Evolutionary conservation across 345 rosid genomes (phyloP).

Genomic region (Brassica juncea): DNA sequence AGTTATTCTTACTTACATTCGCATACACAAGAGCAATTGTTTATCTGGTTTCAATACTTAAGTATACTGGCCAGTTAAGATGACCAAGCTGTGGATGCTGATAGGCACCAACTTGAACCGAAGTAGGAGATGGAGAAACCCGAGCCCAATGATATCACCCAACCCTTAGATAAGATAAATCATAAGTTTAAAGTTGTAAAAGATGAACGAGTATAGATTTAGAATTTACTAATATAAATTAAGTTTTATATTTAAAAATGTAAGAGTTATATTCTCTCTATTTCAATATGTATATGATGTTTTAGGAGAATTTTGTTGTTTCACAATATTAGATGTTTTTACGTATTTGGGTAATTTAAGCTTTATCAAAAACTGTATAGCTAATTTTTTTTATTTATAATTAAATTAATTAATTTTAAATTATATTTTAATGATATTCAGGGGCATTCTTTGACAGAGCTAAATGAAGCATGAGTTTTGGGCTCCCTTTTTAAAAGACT

Average conservation of each 20-base stretch:
- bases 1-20: background rate
- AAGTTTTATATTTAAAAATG: no score
- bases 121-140: constrained; percentile 66
- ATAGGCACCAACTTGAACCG: constrained; percentile 75
- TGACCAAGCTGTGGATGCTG: constrained; percentile 77
- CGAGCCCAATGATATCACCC: constrained; percentile 60
- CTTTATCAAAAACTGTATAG: no score
- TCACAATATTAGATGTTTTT: background rate
- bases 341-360: background rate
- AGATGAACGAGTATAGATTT: background rate
- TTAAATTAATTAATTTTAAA: no score
- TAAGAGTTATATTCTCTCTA: no score
- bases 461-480: no score
- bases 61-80: constrained; percentile 81
- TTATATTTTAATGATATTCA: no score
- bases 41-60: constrained; percentile 20
- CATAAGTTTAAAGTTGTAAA: background rate
- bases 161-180: background rate
- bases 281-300: background rate
- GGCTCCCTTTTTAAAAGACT: no score
- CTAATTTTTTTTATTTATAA: background rate
- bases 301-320: background rate
- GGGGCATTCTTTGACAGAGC: no score
- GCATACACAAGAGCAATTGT: no score
- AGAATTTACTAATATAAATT: background rate